A percentile compares a stretch with the other conserved stretches of the same genome.
Conservation (phyloP, 2,329 filamentous ascomycete genomes). For the Nigrospora oryzae region DNA sequence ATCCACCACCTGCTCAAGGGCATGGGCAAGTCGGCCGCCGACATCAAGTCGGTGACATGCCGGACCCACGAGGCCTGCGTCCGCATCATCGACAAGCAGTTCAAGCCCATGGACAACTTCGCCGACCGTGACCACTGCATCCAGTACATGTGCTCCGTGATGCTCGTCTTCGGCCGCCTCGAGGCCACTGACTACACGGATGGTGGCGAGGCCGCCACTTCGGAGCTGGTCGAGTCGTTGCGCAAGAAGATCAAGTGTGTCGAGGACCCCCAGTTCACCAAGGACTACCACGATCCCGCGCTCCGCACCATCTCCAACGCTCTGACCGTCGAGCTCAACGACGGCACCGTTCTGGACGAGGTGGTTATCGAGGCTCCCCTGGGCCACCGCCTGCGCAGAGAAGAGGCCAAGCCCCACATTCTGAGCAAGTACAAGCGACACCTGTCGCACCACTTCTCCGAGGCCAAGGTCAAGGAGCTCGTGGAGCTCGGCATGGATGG, state of each 20-base stretch:
- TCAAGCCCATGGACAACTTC: slow-evolving; percentile 99
- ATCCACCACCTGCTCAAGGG: slow-evolving; percentile 76
- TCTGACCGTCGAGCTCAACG: slow-evolving; percentile 87
- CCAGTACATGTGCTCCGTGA: slow-evolving; percentile 97
- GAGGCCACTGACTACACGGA: slow-evolving; percentile 92
- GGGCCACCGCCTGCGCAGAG: slow-evolving; percentile 80
- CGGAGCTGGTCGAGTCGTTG: slow-evolving; percentile 80
- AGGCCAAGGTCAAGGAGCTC: slow-evolving; percentile 72
- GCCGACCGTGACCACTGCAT: slow-evolving; percentile 99
- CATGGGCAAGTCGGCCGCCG: slow-evolving; percentile 81
- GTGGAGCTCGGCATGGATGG: slow-evolving; percentile 70
- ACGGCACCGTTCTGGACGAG: slow-evolving; percentile 86
- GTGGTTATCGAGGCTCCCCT: slow-evolving; percentile 89
- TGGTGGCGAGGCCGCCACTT: slow-evolving; percentile 84
- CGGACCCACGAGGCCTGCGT: slow-evolving; percentile 97
- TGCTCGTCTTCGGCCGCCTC: slow-evolving; percentile 92
- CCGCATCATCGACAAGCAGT: slow-evolving; percentile 99
- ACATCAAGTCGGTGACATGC: slow-evolving; percentile 90
- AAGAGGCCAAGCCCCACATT: slow-evolving; percentile 97
- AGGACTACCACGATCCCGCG: slow-evolving; percentile 88
- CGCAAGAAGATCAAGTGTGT: slow-evolving; percentile 92
- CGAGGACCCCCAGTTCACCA: slow-evolving; percentile 89
- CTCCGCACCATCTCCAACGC: slow-evolving; percentile 97
- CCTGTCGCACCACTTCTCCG: slow-evolving; percentile 71
- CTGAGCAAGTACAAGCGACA: slow-evolving; percentile 93